These are phyloP conservation scores for Alternaria brassicae DNA, from an alignment of 2,329 filamentous ascomycete genomes.

Conservation along the genomic window DNA sequence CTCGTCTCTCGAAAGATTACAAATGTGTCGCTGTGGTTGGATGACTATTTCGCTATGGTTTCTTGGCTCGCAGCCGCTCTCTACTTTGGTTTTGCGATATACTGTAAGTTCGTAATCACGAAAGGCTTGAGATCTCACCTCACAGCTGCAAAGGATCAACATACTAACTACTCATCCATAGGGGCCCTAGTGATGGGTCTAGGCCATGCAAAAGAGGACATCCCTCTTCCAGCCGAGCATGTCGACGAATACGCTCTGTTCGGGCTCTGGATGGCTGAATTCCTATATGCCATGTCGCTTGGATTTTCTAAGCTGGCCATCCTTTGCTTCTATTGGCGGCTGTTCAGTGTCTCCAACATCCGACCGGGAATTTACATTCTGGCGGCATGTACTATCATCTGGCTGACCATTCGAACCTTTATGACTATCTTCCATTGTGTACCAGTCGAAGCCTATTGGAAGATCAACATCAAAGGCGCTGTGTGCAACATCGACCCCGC, in stretches of 20 bases:
- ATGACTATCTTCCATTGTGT: neutral
- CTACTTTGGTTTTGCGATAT: neutral
- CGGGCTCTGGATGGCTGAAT: neutral
- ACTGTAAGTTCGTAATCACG: neutral
- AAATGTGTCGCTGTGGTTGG: neutral
- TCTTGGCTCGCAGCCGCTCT: neutral
- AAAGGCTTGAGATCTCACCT: fast-evolving
- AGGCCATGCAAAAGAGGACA: neutral
- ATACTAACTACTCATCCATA: neutral
- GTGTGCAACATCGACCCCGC: neutral
- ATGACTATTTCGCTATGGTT: neutral
- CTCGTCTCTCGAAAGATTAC: neutral
- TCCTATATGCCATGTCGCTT: neutral
- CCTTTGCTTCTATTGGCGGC: neutral
- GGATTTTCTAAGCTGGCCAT: neutral
- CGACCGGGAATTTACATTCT: neutral
- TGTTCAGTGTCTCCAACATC: neutral
- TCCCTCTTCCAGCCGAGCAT: neutral
- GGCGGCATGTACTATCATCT: neutral
- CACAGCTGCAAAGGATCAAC: neutral
- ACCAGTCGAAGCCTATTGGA: neutral
- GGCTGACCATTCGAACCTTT: neutral
- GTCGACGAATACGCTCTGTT: neutral
- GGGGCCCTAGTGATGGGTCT: neutral
- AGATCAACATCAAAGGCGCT: neutral